Evolutionary conservation across 305 asterid genomes (phyloP).

Genomic region (Solanum aculeatissimum): DNA sequence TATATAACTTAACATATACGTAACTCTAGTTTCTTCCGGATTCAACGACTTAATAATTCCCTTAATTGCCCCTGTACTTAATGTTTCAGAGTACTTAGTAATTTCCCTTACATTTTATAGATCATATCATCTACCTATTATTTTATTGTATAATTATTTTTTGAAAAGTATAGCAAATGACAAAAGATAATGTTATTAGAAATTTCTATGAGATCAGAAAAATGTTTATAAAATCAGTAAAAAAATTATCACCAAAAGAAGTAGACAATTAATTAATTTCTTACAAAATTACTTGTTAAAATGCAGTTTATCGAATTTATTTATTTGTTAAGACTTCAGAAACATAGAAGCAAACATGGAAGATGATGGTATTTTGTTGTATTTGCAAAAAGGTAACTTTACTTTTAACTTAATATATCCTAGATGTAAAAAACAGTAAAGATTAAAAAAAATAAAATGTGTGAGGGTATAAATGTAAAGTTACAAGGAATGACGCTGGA

Average conservation of each 20-base stretch:
- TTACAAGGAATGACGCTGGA: not conserved
- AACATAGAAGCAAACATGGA: not conserved
- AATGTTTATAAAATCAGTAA: not conserved
- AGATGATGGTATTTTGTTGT: not conserved
- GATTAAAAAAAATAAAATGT: rapidly evolving
- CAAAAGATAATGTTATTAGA: not conserved
- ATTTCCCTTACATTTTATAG: too few relatives aligned
- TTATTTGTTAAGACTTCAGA: not conserved
- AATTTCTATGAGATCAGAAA: too few relatives aligned
- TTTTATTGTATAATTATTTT: not conserved
- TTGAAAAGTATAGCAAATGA: not conserved
- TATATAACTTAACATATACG: not conserved
- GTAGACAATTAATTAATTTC: not conserved
- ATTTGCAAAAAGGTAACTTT: not conserved
- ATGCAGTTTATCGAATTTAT: not conserved
- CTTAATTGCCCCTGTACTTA: not conserved
- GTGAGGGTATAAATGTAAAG: not conserved
- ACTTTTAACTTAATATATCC: not conserved
- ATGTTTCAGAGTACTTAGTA: not conserved
- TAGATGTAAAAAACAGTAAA: not conserved
- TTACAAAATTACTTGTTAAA: not conserved
- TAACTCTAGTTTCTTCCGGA: not conserved
- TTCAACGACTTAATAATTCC: not conserved
- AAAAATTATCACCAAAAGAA: not conserved
- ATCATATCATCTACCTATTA: too few relatives aligned